Evolutionary conservation across 2,329 filamentous ascomycete species (phyloP).

Genomic region (Hymenoscyphus infarciens): DNA sequence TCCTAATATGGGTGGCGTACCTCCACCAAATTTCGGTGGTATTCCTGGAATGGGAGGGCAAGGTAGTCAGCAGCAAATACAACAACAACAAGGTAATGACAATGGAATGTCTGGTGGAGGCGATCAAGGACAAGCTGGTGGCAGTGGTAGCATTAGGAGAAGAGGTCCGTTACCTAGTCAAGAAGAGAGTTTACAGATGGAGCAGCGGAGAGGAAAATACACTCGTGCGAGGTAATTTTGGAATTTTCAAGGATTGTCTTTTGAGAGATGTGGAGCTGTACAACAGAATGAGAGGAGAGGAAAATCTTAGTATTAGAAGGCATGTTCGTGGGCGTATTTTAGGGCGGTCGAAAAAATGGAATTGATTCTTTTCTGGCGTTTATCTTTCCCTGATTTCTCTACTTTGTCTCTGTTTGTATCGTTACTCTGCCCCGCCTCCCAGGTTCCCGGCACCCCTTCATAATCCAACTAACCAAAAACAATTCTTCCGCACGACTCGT

Average conservation of each 20-base stretch:
- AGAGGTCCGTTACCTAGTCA: constrained; percentile 76
- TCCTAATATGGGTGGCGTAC: constrained; percentile 33
- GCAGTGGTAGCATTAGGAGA: constrained; percentile 46
- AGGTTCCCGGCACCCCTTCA: background rate
- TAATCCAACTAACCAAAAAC: no score
- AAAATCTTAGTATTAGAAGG: background rate
- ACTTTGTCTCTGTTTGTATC: background rate
- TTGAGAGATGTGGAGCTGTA: background rate
- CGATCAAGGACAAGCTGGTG: constrained; percentile 16
- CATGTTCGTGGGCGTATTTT: no score
- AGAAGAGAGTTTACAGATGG: constrained; percentile 73
- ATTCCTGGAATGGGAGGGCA: constrained; percentile 32
- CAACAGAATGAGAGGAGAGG: background rate
- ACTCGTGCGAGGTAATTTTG: constrained; percentile 40
- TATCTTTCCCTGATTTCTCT: background rate
- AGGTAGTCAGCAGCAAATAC: constrained; percentile 21
- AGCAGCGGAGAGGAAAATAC: constrained; percentile 65
- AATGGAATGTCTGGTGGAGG: constrained; percentile 21
- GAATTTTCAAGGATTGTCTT: background rate
- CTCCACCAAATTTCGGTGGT: constrained; percentile 29
- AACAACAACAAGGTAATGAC: constrained; percentile 7
- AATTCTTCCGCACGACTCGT: no score
- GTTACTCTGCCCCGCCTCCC: background rate
- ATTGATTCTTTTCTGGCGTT: background rate
- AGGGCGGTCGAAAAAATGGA: background rate